Percentiles rank a stretch among this genome's conserved stretches.
Conservation (phyloP, 78 protist species). For the Dictyostelium intermedium region DNA sequence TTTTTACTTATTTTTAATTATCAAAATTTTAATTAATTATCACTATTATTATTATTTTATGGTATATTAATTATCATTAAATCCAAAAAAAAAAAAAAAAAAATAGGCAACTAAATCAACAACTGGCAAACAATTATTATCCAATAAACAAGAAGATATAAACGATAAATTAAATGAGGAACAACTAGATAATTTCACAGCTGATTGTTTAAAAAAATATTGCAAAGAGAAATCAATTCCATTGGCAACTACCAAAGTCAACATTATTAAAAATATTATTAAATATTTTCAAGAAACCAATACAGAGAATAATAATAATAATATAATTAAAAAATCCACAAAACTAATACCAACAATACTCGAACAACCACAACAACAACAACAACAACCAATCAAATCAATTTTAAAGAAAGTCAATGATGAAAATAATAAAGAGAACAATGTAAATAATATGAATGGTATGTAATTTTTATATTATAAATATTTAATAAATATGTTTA, state of each 20-base stretch:
- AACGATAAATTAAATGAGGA: neutral
- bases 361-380: neutral
- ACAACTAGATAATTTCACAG: slow-evolving; percentile 5
- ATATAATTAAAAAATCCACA: neutral
- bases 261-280: neutral
- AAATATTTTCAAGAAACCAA: neutral
- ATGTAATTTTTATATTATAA: neutral
- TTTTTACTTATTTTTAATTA: no score
- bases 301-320: neutral
- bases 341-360: neutral
- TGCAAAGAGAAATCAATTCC: slow-evolving; percentile 10
- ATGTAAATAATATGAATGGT: slow-evolving; percentile 13
- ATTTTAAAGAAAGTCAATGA: slow-evolving; percentile 11
- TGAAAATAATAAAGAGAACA: slow-evolving; percentile 12
- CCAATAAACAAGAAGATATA: slow-evolving; percentile 29
- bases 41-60: neutral
- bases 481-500: neutral
- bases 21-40: neutral
- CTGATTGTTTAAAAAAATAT: slow-evolving; percentile 60
- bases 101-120: neutral
- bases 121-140: slow-evolving; percentile 1
- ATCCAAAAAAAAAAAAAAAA: neutral
- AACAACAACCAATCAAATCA: neutral
- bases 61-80: neutral
- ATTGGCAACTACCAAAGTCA: neutral